Base-by-base conservation (phyloP, 306 rosid genomes). In the Sophora flavescens region DNA sequence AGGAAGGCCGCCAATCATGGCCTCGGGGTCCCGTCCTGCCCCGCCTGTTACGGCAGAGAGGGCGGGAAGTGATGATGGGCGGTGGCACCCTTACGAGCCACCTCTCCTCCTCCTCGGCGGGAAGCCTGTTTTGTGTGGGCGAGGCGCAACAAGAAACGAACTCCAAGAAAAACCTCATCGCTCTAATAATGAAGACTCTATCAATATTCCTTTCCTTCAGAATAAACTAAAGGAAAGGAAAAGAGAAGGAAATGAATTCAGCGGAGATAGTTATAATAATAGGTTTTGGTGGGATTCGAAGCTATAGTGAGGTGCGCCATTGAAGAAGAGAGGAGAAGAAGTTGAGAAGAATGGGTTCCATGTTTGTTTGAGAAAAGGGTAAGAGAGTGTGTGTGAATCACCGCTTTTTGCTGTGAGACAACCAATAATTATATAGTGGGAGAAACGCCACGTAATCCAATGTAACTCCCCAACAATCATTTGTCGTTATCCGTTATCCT, bases 1-100 rank as follows among this genome's bases (percentile, higher is more conserved):
- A 76, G 66, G 91, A 83, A 18, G 97, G 97, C 83, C 56, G 88
- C 97, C 97, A 91, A 3, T 86, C 87, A 0, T 22, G 4, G 2
- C 57, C 41, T 0, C 14, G 13, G 0, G 6, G 1, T 4, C 74
- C 53, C 18, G 1, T 36, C 50, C 73, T 57, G 48, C 75, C 68
- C 4, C 60, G 63, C 70, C 64, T 81, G 39, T 36, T 54, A 0
- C 87, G 66, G 16, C 15, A 41, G 7, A 5, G 41, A 0, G 14
- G 7, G 8, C 52, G 56, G 6, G 76, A 9, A 6, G 18, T 2
- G 7, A 61, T 3, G 13, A 4, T 5, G 17, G 14, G 1, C 0
- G 72, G 1, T 0, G 72, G 15, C 8, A 58, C 61, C 7, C 10
- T 2, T 0, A 73, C 89, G 1, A 88, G 80, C 61, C 78, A 81